Evolutionary conservation across 2,329 filamentous ascomycete genomes (phyloP).

Genomic region (Graphilbum sp.): DNA sequence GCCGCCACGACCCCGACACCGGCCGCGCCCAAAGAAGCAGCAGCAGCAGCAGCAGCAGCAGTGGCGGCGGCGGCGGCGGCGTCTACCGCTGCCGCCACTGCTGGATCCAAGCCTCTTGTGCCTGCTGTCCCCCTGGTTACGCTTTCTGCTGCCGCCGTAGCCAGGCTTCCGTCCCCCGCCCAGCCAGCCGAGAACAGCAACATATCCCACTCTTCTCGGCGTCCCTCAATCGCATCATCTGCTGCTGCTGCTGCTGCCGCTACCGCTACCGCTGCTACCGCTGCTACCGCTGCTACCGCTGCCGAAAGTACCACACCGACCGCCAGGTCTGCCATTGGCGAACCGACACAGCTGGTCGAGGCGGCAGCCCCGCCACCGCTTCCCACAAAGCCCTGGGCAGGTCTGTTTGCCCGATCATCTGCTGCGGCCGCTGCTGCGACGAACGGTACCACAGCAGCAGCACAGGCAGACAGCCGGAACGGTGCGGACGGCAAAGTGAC

Average conservation of each 20-base stretch:
- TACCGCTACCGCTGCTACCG: too few species aligned
- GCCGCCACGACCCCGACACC: slow-evolving; percentile 10
- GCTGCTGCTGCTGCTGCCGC: too few species aligned
- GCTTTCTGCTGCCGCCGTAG: not conserved
- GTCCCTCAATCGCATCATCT: too few species aligned
- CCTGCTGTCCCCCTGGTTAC: not conserved
- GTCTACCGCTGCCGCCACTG: slow-evolving; percentile 6
- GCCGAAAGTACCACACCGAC: too few species aligned
- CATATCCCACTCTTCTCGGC: too few species aligned
- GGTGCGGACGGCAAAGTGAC: slow-evolving; percentile 13
- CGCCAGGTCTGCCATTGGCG: not conserved
- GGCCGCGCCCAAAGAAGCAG: slow-evolving; percentile 3
- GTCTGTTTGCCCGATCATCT: slow-evolving; percentile 17
- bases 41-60: too few species aligned
- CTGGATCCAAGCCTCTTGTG: too few species aligned
- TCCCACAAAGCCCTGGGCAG: slow-evolving; percentile 22
- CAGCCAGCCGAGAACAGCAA: not conserved
- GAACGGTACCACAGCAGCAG: slow-evolving; percentile 12
- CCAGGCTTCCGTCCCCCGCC: not conserved
- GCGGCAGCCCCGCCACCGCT: slow-evolving; percentile 6
- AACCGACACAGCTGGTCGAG: slow-evolving; percentile 1
- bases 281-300: too few species aligned
- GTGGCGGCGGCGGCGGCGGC: slow-evolving; percentile 11
- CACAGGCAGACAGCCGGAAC: slow-evolving; percentile 8
- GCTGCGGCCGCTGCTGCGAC: slow-evolving; percentile 9